Evolutionary conservation across 768 basidiomycete genomes (phyloP).

Genomic region (Russula foetens): DNA sequence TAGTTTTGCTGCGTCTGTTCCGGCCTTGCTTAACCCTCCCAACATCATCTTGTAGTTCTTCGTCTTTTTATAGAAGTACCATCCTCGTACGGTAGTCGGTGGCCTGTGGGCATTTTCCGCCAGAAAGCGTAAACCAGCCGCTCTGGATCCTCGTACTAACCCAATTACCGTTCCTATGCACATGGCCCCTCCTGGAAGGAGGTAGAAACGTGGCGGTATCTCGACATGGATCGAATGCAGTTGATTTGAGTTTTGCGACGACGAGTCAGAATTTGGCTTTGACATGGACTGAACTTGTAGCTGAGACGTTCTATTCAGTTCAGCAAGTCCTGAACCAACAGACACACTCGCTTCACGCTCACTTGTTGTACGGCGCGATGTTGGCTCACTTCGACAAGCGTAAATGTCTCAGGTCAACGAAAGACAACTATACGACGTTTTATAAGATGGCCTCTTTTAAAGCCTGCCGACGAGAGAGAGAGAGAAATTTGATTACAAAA

Average conservation of each 20-base stretch:
- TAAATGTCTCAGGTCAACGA: background rate
- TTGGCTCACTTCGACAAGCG: background rate
- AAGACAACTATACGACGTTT: background rate
- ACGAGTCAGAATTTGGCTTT: background rate
- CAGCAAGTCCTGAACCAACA: background rate
- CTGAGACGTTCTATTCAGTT: background rate
- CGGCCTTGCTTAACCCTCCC: constrained; percentile 63
- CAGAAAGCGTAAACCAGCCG: constrained; percentile 68
- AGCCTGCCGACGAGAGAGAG: background rate
- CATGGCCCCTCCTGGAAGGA: constrained; percentile 53
- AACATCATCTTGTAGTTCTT: constrained; percentile 85
- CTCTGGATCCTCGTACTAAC: constrained; percentile 62
- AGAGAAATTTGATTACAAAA: background rate
- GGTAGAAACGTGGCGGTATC: constrained; percentile 50
- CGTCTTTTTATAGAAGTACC: constrained; percentile 96
- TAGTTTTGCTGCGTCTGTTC: constrained; percentile 45
- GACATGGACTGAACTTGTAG: background rate
- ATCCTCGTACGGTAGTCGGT: constrained; percentile 79
- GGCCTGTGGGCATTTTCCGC: constrained; percentile 91
- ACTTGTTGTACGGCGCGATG: background rate
- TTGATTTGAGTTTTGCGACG: constrained; percentile 21
- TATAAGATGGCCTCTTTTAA: background rate
- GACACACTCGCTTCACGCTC: background rate
- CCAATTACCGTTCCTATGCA: constrained; percentile 60
- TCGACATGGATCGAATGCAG: constrained; percentile 30